Percentiles rank a stretch among this genome's conserved stretches.
Evolutionary conservation across 225 moss, liverwort and hornwort species (phyloP).

Genomic region (Pseudoscleropodium purum): DNA sequence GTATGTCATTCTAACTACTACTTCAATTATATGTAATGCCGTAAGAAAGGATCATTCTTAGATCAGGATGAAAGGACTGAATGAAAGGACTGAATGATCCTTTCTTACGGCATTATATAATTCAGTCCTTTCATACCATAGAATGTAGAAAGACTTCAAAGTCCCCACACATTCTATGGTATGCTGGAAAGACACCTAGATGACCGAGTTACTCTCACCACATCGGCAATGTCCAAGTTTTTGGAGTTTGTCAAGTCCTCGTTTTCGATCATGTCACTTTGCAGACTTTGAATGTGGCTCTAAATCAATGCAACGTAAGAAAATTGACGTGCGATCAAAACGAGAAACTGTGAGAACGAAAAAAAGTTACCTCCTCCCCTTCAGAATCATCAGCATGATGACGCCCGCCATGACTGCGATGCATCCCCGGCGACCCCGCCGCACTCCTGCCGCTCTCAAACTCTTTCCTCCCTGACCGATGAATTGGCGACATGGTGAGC

Average conservation of each 20-base stretch:
- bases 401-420: neutral
- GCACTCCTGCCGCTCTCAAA: neutral
- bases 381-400: neutral
- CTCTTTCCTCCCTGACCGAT: neutral
- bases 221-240: neutral
- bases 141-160: neutral
- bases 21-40: neutral
- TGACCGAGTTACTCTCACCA: neutral
- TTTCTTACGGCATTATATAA: no score
- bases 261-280: neutral
- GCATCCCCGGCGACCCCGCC: neutral
- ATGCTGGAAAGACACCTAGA: neutral
- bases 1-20: neutral
- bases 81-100: no score
- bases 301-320: neutral
- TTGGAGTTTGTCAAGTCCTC: neutral
- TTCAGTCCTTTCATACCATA: neutral
- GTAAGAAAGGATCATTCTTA: no score
- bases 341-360: neutral
- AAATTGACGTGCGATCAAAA: neutral
- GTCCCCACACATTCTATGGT: neutral
- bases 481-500: slow-evolving; percentile 17
- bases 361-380: neutral
- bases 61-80: no score
- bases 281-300: neutral